Conservation (phyloP, 805 yeast genomes). For the Pichia rugopelliculosa region DNA sequence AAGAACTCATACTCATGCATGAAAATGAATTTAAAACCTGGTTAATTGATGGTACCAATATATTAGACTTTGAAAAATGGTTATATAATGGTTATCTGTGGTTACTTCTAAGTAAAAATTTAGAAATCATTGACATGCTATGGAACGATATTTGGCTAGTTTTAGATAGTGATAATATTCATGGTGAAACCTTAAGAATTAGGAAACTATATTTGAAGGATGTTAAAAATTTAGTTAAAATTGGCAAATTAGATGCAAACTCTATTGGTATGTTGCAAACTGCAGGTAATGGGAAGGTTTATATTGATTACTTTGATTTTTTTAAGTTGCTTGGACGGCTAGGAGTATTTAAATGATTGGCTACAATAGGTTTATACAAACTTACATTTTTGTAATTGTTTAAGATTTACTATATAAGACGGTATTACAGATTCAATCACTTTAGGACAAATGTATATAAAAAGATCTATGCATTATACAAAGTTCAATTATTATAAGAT, state of each 20-base stretch:
- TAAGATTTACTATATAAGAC: too few species aligned
- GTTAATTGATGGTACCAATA: constrained; percentile 22
- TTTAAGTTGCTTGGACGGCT: constrained; percentile 34
- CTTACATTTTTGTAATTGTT: too few species aligned
- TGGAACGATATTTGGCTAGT: constrained; percentile 32
- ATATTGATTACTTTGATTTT: constrained; percentile 38
- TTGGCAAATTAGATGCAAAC: constrained; percentile 33
- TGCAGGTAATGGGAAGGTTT: constrained; percentile 32
- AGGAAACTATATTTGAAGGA: constrained; percentile 31
- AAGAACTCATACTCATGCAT: constrained; percentile 2
- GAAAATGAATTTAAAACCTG: constrained; percentile 1
- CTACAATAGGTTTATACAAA: too few species aligned
- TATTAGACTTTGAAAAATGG: constrained; percentile 43
- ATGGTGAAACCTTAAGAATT: background rate
- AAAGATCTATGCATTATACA: too few species aligned
- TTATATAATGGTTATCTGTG: constrained; percentile 35
- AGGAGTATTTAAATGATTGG: constrained; percentile 2
- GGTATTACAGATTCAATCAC: background rate
- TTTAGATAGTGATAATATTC: background rate
- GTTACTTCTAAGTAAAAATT: constrained; percentile 29
- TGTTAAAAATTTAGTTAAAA: constrained; percentile 23
- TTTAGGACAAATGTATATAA: too few species aligned
- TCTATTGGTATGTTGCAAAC: constrained; percentile 33
- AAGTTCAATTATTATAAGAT: constrained; percentile 49
- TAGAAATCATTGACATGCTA: constrained; percentile 28